Base-by-base conservation (phyloP, 202 grass and related monocot species). In the Carex sylvatica region DNA sequence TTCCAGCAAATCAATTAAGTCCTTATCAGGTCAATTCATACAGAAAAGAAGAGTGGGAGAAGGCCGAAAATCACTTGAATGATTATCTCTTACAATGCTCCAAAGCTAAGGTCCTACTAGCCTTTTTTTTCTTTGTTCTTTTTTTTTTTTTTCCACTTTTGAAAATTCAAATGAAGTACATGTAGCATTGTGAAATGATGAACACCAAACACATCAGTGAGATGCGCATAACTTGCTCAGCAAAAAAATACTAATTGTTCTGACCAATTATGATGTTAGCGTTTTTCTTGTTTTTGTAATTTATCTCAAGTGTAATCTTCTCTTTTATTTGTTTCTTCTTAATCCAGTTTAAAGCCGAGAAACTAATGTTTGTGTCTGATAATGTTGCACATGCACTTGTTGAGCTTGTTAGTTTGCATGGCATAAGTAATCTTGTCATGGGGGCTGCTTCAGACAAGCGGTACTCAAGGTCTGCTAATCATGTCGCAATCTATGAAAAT, bases 381-480 rank as follows among this genome's bases (percentile, higher is more conserved):
- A 9, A 81, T 44, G n/a, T 81, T 42, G 78, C 42, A 16, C 36
- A 44, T 81, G 78, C 33, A 61, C 78, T 81, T 26, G 78, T 81
- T 26, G 58, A 81, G 61, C 78, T 65, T 28, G 24, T 81, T 81
- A 22, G 11, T 64, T 42, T 81, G 44, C 78, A 81, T 81, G 3
- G 18, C 78, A 65, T 46, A 19, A 46, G 12, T 46, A 24, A 81
- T 65, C 61, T 81, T 62, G 59, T 81, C 14, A 81, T 81, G 58
- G 78, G 78, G 6, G 78, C 78, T 24, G 58, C 78, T 81, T 61
- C 61, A 42, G 78, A 81, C 4, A 65, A 1, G 59, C 33, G 56
- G 7, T 81, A 81, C 33, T 26, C 58, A 24, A 81, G 22, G 78
- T 81, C 65, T 81, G 78, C 6, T 46, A 18, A 42, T 79, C 5